Base-by-base conservation (phyloP, 257 asterid genomes). In the Nicotiana obtusifolia region DNA sequence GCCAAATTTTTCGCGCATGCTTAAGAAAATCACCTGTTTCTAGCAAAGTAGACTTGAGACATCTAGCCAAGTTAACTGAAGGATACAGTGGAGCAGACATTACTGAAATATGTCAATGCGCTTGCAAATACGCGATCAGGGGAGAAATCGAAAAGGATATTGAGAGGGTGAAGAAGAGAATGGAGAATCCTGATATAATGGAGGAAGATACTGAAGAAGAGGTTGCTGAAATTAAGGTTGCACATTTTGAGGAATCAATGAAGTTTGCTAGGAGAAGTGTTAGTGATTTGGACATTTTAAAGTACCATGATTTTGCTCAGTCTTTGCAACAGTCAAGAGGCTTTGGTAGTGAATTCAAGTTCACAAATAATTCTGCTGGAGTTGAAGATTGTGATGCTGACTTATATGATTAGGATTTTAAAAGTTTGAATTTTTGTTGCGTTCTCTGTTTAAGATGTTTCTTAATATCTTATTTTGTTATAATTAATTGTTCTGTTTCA, bases 211-310 rank as follows among this genome's bases (percentile, higher is more conserved):
- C 26, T 10, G 87, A 86, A 4, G 94, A 91, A 35, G 95, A 89
- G 57, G 88, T 91, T 61, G 69, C 93, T 0, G 95, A 91, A 68
- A 91, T 91, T 80, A 89, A 78, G 64, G 86, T 92, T 9, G 84
- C 90, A 15, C 95, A 91, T 80, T 88, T 91, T n/a, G 95, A 91
- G 89, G 94, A 91, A 84, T 87, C 94, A 6, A 91, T 91, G 93
- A 91, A 88, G 82, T 91, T 20, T 15, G 91, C 94, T 7, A 91
- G 94, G 53, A 88, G 92, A 80, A 90, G 94, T 83, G 94, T 90
- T 54, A 85, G 94, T 31, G 91, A 89, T 52, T 89, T 92, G 81
- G 92, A 91, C 60, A 88, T 91, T 28, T 89, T 90, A 83, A 91
- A 91, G 80, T 91, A 91, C 84, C 90, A 89, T 88, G 89, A 92